Conservation (phyloP, 495 filamentous ascomycete genomes). For the Podospora didyma region DNA sequence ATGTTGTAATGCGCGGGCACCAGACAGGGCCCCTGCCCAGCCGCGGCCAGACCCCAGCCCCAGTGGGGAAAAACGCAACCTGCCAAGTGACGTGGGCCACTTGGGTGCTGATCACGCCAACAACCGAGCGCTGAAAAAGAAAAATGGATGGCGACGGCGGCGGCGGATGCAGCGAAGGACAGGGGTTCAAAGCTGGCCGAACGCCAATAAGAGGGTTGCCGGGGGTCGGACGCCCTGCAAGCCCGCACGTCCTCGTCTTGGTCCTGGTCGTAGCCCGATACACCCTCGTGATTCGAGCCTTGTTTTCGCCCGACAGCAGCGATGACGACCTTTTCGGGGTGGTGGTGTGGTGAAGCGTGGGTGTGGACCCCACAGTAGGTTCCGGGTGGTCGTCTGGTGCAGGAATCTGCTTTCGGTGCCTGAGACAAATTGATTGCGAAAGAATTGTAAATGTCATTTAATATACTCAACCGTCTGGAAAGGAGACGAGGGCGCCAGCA, state of each 20-base stretch:
- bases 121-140: slow-evolving; percentile 16
- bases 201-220: not conserved
- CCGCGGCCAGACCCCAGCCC: slow-evolving; percentile 1
- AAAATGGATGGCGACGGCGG: slow-evolving; percentile 4
- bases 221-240: not conserved
- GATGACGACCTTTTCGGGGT: not conserved
- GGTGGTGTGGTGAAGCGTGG: not conserved
- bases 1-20: no score
- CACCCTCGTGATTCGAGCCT: not conserved
- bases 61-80: not conserved
- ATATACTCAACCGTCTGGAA: not conserved
- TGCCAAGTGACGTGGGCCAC: slow-evolving; percentile 13
- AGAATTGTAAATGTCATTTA: slow-evolving; percentile 1
- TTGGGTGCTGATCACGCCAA: slow-evolving; percentile 12
- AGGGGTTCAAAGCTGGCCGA: not conserved
- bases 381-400: not conserved
- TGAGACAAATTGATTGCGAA: slow-evolving; percentile 4
- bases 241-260: not conserved
- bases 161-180: not conserved
- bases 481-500: not conserved
- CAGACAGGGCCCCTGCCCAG: not conserved
- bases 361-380: not conserved
- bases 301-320: not conserved
- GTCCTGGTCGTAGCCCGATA: not conserved
- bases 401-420: slow-evolving; percentile 4